Percentiles rank a stretch among this genome's conserved stretches.
These are phyloP conservation scores for Nemania serpens DNA, from an alignment of 2,329 filamentous ascomycete genomes.

Conservation along the genomic window DNA sequence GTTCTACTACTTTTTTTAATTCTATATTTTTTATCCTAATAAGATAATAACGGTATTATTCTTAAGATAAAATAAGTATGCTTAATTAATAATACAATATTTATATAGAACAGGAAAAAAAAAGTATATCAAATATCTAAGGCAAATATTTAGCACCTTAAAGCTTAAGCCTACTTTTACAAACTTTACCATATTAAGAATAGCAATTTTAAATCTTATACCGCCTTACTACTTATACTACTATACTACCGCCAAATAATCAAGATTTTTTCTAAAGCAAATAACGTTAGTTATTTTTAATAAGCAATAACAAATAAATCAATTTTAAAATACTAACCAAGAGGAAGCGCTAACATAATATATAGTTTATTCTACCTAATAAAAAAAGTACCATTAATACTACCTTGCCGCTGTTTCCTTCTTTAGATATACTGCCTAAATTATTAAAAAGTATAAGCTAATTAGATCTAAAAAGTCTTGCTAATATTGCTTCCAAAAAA, in stretches of 20 bases:
- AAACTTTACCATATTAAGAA: background rate
- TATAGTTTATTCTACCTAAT: constrained; percentile 38
- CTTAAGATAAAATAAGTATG: background rate
- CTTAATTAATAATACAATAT: background rate
- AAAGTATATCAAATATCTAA: background rate
- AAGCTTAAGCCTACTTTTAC: background rate
- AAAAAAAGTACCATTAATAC: constrained; percentile 39
- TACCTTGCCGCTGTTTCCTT: constrained; percentile 41
- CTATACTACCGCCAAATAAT: background rate
- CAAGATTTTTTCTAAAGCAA: background rate
- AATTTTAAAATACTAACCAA: constrained; percentile 43
- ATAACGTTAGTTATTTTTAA: background rate
- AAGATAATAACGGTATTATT: background rate
- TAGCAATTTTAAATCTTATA: background rate
- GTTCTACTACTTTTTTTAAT: too few relatives aligned
- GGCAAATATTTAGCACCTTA: background rate
- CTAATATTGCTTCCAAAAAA: constrained; percentile 62
- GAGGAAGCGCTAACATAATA: constrained; percentile 47
- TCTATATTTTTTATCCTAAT: background rate
- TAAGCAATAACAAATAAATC: background rate
- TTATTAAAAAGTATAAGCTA: constrained; percentile 42
- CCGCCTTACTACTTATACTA: background rate
- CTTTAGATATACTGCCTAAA: constrained; percentile 35
- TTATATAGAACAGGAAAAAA: background rate
- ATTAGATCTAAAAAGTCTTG: constrained; percentile 54